Evolutionary conservation across 768 basidiomycete genomes (phyloP).

Genomic region (Lyophyllum shimeji): DNA sequence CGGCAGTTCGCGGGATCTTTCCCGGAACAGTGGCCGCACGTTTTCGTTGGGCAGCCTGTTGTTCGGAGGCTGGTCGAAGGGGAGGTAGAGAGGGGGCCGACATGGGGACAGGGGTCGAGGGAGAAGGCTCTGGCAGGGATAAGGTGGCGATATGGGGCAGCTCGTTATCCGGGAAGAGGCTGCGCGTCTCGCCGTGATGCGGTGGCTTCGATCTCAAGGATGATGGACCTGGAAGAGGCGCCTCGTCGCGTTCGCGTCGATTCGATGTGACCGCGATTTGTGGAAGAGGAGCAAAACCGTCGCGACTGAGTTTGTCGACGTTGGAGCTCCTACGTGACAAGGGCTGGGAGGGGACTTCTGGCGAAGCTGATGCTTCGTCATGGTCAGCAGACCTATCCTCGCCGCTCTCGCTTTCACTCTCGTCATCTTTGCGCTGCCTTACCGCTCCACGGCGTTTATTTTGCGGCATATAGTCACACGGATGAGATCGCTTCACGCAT

Average conservation of each 20-base stretch:
- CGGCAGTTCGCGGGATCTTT: conserved; percentile 55
- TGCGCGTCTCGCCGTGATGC: conserved; percentile 34
- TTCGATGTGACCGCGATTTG: conserved; percentile 41
- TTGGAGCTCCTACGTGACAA: conserved; percentile 50
- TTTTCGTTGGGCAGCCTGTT: conserved; percentile 67
- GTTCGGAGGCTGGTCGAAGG: conserved; percentile 64
- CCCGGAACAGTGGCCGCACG: conserved; percentile 70
- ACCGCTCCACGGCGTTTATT: conserved; percentile 69
- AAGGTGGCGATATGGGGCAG: conserved; percentile 74
- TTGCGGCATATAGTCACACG: conserved; percentile 80
- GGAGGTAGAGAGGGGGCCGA: conserved; percentile 64
- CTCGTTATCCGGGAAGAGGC: conserved; percentile 58
- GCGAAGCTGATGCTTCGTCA: conserved; percentile 55
- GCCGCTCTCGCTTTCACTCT: conserved; percentile 68
- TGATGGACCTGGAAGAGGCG: conserved; percentile 36
- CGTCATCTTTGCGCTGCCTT: conserved; percentile 59
- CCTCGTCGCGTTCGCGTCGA: conserved; percentile 49
- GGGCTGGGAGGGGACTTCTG: conserved; percentile 49
- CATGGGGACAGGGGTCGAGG: conserved; percentile 55
- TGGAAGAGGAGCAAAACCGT: conserved; percentile 39
- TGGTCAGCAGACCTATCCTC: conserved; percentile 56
- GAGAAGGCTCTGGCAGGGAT: conserved; percentile 56
- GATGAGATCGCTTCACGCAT: conserved; percentile 74
- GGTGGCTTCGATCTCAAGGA: conserved; percentile 36
- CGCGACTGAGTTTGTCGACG: conserved; percentile 40